Evolutionary conservation across 371 early-diverging fungal genomes (phyloP).

Genomic region (Batkoa obscura): DNA sequence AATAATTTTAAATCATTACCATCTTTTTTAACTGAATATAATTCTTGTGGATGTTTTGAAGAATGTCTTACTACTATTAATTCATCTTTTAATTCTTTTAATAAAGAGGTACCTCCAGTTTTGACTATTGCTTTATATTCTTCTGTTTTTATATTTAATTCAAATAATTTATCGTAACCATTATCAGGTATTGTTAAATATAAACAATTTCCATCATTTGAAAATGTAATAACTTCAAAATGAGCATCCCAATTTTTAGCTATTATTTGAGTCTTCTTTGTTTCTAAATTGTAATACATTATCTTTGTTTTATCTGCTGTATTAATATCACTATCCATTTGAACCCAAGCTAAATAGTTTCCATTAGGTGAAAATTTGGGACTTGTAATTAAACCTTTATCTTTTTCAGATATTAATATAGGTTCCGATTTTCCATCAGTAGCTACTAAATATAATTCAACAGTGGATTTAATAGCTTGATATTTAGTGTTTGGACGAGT

Average conservation of each 20-base stretch:
- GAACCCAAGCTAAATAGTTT: slow-evolving; percentile 38
- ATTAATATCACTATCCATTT: slow-evolving; percentile 46
- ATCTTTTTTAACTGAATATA: slow-evolving; percentile 14
- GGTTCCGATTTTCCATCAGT: slow-evolving; percentile 21
- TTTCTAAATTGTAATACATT: slow-evolving; percentile 12
- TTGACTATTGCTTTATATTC: background rate
- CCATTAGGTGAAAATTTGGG: slow-evolving; percentile 45
- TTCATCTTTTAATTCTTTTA: slow-evolving; percentile 17
- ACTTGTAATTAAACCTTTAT: slow-evolving; percentile 33
- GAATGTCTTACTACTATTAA: slow-evolving; percentile 21
- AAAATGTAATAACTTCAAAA: slow-evolving; percentile 31
- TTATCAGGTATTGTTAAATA: slow-evolving; percentile 35
- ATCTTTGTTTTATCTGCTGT: slow-evolving; percentile 61
- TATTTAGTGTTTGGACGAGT: slow-evolving; percentile 35
- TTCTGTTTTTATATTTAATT: slow-evolving; percentile 22
- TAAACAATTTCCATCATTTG: slow-evolving; percentile 21
- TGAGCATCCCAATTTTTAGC: slow-evolving; percentile 42
- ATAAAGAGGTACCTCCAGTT: slow-evolving; percentile 10
- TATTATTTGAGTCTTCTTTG: slow-evolving; percentile 17
- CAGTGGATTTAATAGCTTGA: slow-evolving; percentile 62
- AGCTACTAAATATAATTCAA: slow-evolving; percentile 40
- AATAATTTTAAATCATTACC: slow-evolving; percentile 13
- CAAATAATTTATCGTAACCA: slow-evolving; percentile 32
- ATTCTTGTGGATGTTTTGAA: slow-evolving; percentile 23
- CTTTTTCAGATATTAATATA: slow-evolving; percentile 25